A percentile compares a stretch with the other conserved stretches of the same genome.
Evolutionary conservation across 371 early-diverging fungal genomes (phyloP).

Genomic region (Rozella allomycis): DNA sequence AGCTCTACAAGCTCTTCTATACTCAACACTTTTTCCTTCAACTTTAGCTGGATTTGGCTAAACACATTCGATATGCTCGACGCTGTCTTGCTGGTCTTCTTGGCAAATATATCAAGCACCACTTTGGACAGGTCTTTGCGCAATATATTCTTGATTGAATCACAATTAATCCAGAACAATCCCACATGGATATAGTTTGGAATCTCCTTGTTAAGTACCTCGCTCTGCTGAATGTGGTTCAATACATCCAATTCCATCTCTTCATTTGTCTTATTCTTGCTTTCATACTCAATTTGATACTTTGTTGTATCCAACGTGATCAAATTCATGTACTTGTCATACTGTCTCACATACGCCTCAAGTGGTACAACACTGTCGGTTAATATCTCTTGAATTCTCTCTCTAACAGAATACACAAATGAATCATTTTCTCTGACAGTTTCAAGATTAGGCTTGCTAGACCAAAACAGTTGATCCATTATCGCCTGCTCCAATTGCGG

Average conservation of each 20-base stretch:
- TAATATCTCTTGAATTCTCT: conserved; percentile 3
- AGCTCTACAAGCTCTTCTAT: conserved; percentile 31
- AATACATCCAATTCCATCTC: conserved; percentile 24
- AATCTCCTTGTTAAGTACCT: conserved; percentile 18
- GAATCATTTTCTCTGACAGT: conserved; percentile 14
- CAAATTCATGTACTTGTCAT: conserved; percentile 15
- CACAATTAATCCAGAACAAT: conserved; percentile 26
- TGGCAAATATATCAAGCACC: conserved; percentile 20
- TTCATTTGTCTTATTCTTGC: conserved; percentile 14
- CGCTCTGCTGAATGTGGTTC: conserved; percentile 12
- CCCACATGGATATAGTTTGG: conserved; percentile 21
- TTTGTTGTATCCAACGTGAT: conserved; percentile 17
- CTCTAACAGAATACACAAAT: conserved; percentile 7
- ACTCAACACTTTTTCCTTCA: conserved; percentile 23
- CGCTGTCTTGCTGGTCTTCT: conserved; percentile 15
- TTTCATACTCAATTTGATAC: conserved; percentile 22
- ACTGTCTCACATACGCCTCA: conserved; percentile 3
- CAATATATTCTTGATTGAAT: conserved; percentile 18
- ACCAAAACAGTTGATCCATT: conserved; percentile 30
- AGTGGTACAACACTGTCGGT: neutral
- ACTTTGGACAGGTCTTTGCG: conserved; percentile 23
- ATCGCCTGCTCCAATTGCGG: conserved; percentile 30
- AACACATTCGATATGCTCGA: conserved; percentile 15
- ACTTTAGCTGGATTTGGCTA: conserved; percentile 9
- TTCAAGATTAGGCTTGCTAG: conserved; percentile 19